Evolutionary conservation across 2,329 filamentous ascomycete species (phyloP).

Genomic region (Chaetothyriales sp.): DNA sequence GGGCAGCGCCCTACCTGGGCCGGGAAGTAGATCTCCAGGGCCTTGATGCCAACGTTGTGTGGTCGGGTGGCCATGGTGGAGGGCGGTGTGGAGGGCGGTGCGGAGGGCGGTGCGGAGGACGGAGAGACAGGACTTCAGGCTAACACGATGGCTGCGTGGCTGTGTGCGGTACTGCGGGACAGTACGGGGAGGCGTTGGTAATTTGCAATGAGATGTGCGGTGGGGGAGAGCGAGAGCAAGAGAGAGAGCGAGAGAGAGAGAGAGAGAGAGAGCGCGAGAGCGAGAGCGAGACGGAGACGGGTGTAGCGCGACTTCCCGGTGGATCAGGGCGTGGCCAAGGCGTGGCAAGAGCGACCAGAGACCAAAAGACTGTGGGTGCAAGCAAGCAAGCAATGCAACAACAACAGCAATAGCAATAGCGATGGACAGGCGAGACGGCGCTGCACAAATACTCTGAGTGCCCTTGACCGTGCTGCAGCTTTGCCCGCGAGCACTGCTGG

Average conservation of each 20-base stretch:
- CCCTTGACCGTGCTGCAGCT: neutral
- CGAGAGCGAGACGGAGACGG: too few relatives aligned
- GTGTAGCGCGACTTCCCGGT: too few relatives aligned
- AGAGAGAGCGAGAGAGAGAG: neutral
- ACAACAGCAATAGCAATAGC: neutral
- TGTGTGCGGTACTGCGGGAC: neutral
- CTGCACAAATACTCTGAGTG: neutral
- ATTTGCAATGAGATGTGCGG: neutral
- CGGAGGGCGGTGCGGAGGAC: neutral
- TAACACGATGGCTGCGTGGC: neutral
- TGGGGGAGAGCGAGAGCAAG: too few relatives aligned
- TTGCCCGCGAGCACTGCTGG: neutral
- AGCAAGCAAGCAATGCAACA: neutral
- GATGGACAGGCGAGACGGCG: neutral
- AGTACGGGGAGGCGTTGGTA: neutral
- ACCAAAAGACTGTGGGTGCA: neutral
- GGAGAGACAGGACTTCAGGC: neutral
- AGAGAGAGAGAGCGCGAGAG: neutral
- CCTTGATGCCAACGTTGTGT: constrained; percentile 83
- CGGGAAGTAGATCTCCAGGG: constrained; percentile 81
- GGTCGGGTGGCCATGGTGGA: constrained; percentile 56
- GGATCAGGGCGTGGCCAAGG: too few relatives aligned
- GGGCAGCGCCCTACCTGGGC: constrained; percentile 53
- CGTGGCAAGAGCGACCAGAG: neutral
- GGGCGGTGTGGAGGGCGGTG: neutral